Evolutionary conservation across 345 rosid species (phyloP).

Genomic region (Dipteronia sinensis): DNA sequence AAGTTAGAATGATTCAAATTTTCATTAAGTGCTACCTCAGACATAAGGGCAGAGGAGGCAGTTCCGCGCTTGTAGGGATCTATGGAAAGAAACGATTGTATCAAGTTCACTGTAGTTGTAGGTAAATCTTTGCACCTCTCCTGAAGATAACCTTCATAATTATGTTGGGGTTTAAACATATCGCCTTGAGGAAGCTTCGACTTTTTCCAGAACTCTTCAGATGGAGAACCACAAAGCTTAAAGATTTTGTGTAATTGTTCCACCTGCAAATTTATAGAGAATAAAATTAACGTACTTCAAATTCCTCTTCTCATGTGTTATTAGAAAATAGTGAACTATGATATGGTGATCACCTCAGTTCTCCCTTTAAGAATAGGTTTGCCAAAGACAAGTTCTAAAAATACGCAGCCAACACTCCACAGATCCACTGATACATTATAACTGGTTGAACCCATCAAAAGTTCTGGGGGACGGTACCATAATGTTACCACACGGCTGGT

Average conservation of each 20-base stretch:
- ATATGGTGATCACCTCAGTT: conserved; percentile 54
- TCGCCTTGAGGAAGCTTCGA: conserved; percentile 57
- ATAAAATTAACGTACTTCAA: background rate
- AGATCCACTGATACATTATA: conserved; percentile 69
- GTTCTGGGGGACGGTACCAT: conserved; percentile 91
- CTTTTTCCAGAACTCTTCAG: conserved; percentile 68
- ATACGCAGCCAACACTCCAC: conserved; percentile 85
- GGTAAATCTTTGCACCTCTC: conserved; percentile 64
- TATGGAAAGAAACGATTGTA: conserved; percentile 61
- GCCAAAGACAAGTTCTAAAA: conserved; percentile 63
- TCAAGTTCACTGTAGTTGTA: conserved; percentile 42
- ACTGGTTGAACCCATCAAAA: conserved; percentile 76
- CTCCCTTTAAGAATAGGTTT: conserved; percentile 78
- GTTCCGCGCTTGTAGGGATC: conserved; percentile 74
- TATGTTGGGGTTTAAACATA: conserved; percentile 66
- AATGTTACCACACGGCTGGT: conserved; percentile 83
- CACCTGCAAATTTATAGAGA: conserved; percentile 41
- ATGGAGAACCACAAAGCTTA: conserved; percentile 78
- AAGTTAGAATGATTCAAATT: background rate
- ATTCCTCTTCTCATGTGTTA: background rate
- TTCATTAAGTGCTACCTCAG: conserved; percentile 45
- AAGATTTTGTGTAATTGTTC: conserved; percentile 82
- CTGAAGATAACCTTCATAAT: conserved; percentile 50
- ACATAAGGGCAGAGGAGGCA: conserved; percentile 66
- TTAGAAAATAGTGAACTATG: background rate